Base-by-base conservation (phyloP, 140 eudicot genomes). In the Senecio squalidus region DNA sequence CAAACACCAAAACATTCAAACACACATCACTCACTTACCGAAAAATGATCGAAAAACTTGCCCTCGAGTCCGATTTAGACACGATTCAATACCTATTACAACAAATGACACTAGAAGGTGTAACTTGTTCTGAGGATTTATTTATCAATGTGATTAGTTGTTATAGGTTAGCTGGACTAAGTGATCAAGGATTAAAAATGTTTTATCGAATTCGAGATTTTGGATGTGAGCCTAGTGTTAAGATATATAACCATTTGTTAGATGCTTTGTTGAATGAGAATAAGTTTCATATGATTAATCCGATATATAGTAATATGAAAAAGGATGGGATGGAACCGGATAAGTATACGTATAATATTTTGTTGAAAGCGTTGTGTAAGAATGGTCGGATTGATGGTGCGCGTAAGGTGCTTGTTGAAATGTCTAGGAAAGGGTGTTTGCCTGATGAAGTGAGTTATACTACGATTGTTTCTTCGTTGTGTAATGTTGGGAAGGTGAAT, bases 381-480 rank as follows among this genome's bases (percentile, higher is more conserved):
- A 90, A 83, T 70, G 59, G 74, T 41, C 78, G 97, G 71, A 60
- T 80, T 33, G 88, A 77, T 65, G 94, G 85, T 1, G 97, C 97
- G 36, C 83, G 33, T n/a, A 86, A 76, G 90, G 65, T 90, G 82
- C 97, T 90, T 16, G 90, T 50, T 15, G 94, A 83, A 72, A 90
- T 90, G 97, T 86, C 88, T 10, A 86, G 73, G 60, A 90, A 76
- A 81, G 97, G 91, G 6, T 86, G 94, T 47, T 48, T 57, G 10
- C 94, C 97, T 0, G 94, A 90, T 70, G 86, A 47, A 20, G 97
- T 90, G 47, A 90, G 97, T 78, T 90, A 83, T 54, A 83, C 95
- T 0, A 90, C 97, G 11, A 33, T 90, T 61, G 69, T 90, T 2
- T 74, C 88, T 17, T 86, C 82, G 22, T 54, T 90, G 80, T 83